These are phyloP conservation scores for Trichophyton verrucosum DNA, from an alignment of 2,329 filamentous ascomycete genomes.

Conservation along the genomic window DNA sequence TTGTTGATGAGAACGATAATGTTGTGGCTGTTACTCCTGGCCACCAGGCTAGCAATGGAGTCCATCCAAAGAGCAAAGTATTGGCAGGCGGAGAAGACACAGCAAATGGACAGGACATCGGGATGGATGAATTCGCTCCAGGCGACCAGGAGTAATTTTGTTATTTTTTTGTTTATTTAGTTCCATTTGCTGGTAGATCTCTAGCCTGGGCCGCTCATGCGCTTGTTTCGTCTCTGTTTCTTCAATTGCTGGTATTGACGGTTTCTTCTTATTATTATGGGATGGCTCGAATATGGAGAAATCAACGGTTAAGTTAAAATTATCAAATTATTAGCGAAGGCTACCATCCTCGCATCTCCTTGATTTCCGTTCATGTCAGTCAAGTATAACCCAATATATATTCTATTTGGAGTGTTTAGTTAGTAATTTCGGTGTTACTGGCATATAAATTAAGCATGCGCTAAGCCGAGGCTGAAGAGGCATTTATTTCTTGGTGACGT, in stretches of 20 bases:
- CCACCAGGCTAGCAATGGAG: constrained; percentile 43
- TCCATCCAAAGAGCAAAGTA: constrained; percentile 50
- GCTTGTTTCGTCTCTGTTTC: background rate
- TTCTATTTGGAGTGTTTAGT: too few species aligned
- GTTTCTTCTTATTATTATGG: background rate
- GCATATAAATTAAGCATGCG: background rate
- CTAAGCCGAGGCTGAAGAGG: background rate
- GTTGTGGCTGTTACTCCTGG: constrained; percentile 77
- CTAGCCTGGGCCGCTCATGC: background rate
- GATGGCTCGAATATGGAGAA: background rate
- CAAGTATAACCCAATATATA: too few species aligned
- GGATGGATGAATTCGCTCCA: constrained; percentile 14
- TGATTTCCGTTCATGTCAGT: too few species aligned
- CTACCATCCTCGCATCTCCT: too few species aligned
- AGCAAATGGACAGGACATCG: constrained; percentile 11
- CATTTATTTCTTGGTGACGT: background rate
- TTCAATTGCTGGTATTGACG: too few species aligned
- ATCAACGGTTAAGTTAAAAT: background rate
- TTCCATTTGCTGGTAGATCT: background rate
- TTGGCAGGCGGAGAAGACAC: constrained; percentile 40
- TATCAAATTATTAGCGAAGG: background rate
- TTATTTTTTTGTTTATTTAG: background rate
- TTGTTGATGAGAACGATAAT: constrained; percentile 83
- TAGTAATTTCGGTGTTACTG: background rate
- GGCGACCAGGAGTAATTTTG: constrained; percentile 10